phyloP scores from a whole-genome alignment of 225 moss, liverwort and hornwort genomes.

The Ulota crispa region DNA sequence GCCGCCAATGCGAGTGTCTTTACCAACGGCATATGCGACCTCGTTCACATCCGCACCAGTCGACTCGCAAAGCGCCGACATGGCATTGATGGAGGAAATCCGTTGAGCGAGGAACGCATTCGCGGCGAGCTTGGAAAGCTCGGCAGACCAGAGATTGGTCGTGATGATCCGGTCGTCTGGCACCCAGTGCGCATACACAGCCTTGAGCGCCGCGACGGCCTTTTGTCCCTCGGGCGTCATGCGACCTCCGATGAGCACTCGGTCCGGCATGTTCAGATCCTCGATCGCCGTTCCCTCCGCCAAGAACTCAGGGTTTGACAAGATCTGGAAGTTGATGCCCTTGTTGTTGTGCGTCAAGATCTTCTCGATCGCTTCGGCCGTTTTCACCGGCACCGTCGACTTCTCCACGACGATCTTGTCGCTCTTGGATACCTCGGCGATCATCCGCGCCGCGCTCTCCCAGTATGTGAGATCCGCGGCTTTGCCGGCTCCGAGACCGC shows the following conservation, averaged over 20 bases:
- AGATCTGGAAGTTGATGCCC: conserved; percentile 95
- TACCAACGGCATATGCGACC: conserved; percentile 74
- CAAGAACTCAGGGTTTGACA: conserved; percentile 95
- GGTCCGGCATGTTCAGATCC: conserved; percentile 78
- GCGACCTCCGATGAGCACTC: conserved; percentile 86
- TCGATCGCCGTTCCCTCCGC: conserved; percentile 86
- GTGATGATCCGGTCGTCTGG: conserved; percentile 86
- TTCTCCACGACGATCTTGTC: conserved; percentile 99
- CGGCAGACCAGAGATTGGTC: conserved; percentile 90
- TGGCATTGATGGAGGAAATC: conserved; percentile 96
- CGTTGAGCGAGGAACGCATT: conserved; percentile 88
- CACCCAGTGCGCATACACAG: conserved; percentile 95
- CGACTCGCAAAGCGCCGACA: conserved; percentile 87
- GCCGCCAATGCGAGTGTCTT: conserved; percentile 78
- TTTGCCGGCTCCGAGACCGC: conserved; percentile 83
- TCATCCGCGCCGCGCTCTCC: conserved; percentile 96
- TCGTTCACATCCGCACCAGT: conserved; percentile 88
- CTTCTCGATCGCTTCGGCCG: conserved; percentile 97
- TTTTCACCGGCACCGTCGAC: conserved; percentile 95
- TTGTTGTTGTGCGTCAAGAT: conserved; percentile 87
- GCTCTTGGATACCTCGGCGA: conserved; percentile 79
- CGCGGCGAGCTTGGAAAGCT: conserved; percentile 91
- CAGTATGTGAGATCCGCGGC: conserved; percentile 96
- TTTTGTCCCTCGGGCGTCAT: conserved; percentile 76
- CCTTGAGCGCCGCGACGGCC: conserved; percentile 79